These are phyloP conservation scores for Phytophthora agathidicida DNA, from an alignment of 352 stramenopile genomes.

Conservation along the genomic window DNA sequence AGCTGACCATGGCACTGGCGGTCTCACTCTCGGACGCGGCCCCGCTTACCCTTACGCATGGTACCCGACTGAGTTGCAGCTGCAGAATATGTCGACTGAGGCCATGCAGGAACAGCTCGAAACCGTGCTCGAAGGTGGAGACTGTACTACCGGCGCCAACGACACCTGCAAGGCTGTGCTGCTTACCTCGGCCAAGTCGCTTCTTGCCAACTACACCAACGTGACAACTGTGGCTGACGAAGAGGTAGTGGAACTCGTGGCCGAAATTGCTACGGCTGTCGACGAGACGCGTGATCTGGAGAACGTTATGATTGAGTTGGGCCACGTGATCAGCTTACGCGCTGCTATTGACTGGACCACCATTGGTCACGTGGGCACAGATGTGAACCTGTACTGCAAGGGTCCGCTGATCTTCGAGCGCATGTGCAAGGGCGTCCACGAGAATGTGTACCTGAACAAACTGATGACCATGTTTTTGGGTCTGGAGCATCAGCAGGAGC, in stretches of 20 bases:
- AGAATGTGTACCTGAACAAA: slow-evolving; percentile 80
- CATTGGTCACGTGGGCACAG: slow-evolving; percentile 67
- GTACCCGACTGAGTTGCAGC: slow-evolving; percentile 50
- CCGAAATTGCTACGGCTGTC: slow-evolving; percentile 48
- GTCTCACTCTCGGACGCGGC: slow-evolving; percentile 55
- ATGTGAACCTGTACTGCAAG: slow-evolving; percentile 81
- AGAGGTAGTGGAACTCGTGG: slow-evolving; percentile 26
- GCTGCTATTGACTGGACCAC: slow-evolving; percentile 68
- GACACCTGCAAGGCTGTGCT: slow-evolving; percentile 54
- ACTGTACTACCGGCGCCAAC: slow-evolving; percentile 39
- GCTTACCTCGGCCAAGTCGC: slow-evolving; percentile 41
- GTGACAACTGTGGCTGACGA: slow-evolving; percentile 45
- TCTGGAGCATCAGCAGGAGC: slow-evolving; percentile 56
- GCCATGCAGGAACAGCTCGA: slow-evolving; percentile 53
- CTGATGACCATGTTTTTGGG: slow-evolving; percentile 77
- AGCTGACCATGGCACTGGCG: slow-evolving; percentile 71
- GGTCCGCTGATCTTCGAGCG: slow-evolving; percentile 58
- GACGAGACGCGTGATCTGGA: slow-evolving; percentile 47
- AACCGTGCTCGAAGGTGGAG: slow-evolving; percentile 34
- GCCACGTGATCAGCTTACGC: slow-evolving; percentile 53
- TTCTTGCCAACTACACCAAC: slow-evolving; percentile 64
- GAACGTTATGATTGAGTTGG: slow-evolving; percentile 59
- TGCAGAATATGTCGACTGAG: slow-evolving; percentile 69
- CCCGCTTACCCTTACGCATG: slow-evolving; percentile 48
- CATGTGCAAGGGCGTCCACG: slow-evolving; percentile 68